Evolutionary conservation across 2,329 filamentous ascomycete species (phyloP).

Genomic region (Bisporella sp.): DNA sequence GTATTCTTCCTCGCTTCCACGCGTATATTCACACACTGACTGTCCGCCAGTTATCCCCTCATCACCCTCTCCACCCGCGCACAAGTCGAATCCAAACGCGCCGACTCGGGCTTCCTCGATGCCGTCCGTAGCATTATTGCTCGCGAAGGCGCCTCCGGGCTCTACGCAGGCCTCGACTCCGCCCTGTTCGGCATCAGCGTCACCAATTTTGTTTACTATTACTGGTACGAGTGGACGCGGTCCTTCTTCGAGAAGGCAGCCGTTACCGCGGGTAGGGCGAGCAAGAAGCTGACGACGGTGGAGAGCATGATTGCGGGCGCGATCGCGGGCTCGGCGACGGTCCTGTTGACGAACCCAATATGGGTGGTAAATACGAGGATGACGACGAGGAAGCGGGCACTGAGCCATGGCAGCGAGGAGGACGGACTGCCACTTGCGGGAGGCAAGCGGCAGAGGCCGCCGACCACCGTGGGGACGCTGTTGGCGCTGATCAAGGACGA

Average conservation of each 20-base stretch:
- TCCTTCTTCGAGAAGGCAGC: conserved; percentile 79
- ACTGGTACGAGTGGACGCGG: conserved; percentile 98
- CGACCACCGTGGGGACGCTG: conserved; percentile 75
- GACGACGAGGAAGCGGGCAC: conserved; percentile 71
- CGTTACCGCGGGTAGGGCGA: conserved; percentile 61
- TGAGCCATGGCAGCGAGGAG: conserved; percentile 28
- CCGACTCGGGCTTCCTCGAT: conserved; percentile 75
- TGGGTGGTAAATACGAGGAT: conserved; percentile 99
- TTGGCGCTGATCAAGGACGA: conserved; percentile 75
- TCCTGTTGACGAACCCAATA: conserved; percentile 95
- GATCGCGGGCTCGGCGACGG: conserved; percentile 86
- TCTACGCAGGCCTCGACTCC: conserved; percentile 90
- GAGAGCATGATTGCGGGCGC: conserved; percentile 96
- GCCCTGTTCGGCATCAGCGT: conserved; percentile 96
- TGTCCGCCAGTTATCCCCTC: conserved; percentile 68
- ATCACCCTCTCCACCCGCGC: conserved; percentile 96
- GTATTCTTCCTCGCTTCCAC: conserved; percentile 35
- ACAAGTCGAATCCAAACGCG: conserved; percentile 94
- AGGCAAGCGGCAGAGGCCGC: conserved; percentile 42
- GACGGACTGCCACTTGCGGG: conserved; percentile 37
- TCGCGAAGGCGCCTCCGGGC: conserved; percentile 79
- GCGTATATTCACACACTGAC: conserved; percentile 1
- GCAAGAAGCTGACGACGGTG: conserved; percentile 78
- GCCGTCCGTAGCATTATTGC: conserved; percentile 82
- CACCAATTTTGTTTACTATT: conserved; percentile 99